Percentiles rank a stretch among this genome's conserved stretches.
Evolutionary conservation across 495 filamentous ascomycete species (phyloP).

Genomic region (Aspergillus bridgeri): DNA sequence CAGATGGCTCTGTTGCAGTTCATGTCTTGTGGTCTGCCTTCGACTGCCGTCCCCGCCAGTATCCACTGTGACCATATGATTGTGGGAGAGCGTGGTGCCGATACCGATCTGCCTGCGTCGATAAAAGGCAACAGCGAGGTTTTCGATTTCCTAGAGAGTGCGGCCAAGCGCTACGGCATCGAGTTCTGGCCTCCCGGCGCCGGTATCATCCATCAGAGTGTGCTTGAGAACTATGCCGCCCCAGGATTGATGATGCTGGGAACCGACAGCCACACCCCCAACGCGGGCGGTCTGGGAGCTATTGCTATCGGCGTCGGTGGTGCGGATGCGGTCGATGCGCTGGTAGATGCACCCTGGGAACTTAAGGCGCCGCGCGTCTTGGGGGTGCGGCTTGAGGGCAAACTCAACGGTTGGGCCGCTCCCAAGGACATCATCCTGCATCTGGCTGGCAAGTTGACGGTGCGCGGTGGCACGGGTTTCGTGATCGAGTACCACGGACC

Average conservation of each 20-base stretch:
- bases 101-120: slow-evolving; percentile 79
- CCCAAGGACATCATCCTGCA: slow-evolving; percentile 94
- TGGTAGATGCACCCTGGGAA: slow-evolving; percentile 96
- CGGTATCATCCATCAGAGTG: slow-evolving; percentile 98
- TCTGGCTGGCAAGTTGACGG: slow-evolving; percentile 85
- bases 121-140: slow-evolving; percentile 95
- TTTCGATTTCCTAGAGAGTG: slow-evolving; percentile 94
- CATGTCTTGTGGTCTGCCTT: slow-evolving; percentile 90
- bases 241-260: slow-evolving; percentile 99
- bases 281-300: slow-evolving; percentile 86
- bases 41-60: slow-evolving; percentile 92
- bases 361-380: slow-evolving; percentile 88
- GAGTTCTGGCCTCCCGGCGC: slow-evolving; percentile 99
- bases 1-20: slow-evolving; percentile 98
- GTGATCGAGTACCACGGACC: slow-evolving; percentile 92
- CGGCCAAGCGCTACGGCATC: slow-evolving; percentile 92
- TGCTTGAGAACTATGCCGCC: slow-evolving; percentile 96
- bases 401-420: slow-evolving; percentile 83
- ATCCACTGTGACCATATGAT: slow-evolving; percentile 99
- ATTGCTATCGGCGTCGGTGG: slow-evolving; percentile 98
- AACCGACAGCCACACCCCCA: slow-evolving; percentile 96
- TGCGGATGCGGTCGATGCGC: slow-evolving; percentile 94
- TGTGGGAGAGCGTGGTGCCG: slow-evolving; percentile 82
- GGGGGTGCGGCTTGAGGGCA: slow-evolving; percentile 80
- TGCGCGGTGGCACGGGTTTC: slow-evolving; percentile 90